Conservation (phyloP, 345 rosid species). For the Kandelia obovata region DNA sequence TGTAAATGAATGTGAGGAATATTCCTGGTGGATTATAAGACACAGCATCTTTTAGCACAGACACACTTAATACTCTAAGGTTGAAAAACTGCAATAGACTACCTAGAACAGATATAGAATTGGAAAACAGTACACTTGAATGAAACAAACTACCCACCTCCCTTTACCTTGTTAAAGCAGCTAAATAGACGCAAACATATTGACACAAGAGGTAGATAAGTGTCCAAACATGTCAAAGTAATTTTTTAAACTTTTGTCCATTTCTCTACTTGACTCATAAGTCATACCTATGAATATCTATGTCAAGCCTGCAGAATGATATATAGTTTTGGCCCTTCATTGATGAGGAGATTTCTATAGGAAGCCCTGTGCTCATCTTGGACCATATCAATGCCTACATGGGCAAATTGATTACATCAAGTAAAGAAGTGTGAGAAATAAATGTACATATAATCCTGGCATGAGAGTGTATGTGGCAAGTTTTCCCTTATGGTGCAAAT, state of each 20-base stretch:
- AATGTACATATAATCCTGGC: too few species aligned
- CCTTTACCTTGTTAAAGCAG: too few species aligned
- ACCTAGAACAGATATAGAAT: too few species aligned
- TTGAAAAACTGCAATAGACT: not conserved
- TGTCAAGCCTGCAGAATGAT: constrained; percentile 90
- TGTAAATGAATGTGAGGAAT: constrained; percentile 85
- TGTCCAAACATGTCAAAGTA: not conserved
- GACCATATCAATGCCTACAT: constrained; percentile 98
- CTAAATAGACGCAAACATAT: not conserved
- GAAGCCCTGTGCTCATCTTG: constrained; percentile 98
- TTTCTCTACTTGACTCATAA: not conserved
- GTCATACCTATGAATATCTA: constrained; percentile 82
- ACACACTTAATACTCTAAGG: not conserved
- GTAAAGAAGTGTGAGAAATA: constrained; percentile 10
- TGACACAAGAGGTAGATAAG: not conserved
- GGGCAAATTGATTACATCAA: constrained; percentile 7
- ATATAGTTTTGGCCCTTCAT: constrained; percentile 73
- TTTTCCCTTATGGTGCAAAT: too few species aligned
- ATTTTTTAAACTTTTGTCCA: not conserved
- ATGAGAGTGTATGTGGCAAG: too few species aligned
- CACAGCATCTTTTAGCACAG: not conserved
- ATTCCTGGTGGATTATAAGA: constrained; percentile 53
- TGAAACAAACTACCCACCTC: too few species aligned
- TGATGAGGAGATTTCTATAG: constrained; percentile 87
- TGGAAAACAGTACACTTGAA: too few species aligned